Percentiles rank a stretch among this genome's conserved stretches.
Evolutionary conservation across 2,329 filamentous ascomycete species (phyloP).

Genomic region (Colletotrichum aenigma): DNA sequence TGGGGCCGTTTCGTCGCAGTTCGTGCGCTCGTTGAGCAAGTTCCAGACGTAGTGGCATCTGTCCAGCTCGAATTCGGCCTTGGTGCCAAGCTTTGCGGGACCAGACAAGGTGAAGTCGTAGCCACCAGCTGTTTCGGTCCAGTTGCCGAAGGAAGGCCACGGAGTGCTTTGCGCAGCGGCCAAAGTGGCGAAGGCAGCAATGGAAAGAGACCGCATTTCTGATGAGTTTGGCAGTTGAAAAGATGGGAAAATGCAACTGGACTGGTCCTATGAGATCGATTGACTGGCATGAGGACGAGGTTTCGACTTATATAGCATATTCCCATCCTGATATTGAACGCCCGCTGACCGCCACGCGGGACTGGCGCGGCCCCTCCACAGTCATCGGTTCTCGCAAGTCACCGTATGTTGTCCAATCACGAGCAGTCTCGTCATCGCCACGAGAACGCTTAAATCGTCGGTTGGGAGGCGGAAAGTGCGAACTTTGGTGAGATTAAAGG

Average conservation of each 20-base stretch:
- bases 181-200: not conserved
- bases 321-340: not conserved
- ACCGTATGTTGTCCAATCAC: not conserved
- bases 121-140: not conserved
- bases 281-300: not conserved
- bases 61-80: constrained; percentile 15
- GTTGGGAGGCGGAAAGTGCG: not conserved
- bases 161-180: not conserved
- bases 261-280: not conserved
- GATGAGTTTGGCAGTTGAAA: not conserved
- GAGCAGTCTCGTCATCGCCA: not conserved
- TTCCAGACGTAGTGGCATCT: constrained; percentile 15
- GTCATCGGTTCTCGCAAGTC: not conserved
- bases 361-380: not conserved
- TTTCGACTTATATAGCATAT: not conserved
- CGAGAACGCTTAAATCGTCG: not conserved
- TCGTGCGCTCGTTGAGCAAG: not conserved
- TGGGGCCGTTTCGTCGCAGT: not conserved
- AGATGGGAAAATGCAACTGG: accelerated
- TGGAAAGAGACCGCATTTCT: not conserved
- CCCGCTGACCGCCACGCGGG: not conserved
- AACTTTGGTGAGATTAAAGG: not conserved
- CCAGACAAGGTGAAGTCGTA: constrained; percentile 13
- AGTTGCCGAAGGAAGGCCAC: constrained; percentile 9
- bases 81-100: constrained; percentile 6